Percentiles rank a stretch among this genome's conserved stretches.
Conservation (phyloP, 768 basidiomycete genomes). For the Pulveroboletus sp. region DNA sequence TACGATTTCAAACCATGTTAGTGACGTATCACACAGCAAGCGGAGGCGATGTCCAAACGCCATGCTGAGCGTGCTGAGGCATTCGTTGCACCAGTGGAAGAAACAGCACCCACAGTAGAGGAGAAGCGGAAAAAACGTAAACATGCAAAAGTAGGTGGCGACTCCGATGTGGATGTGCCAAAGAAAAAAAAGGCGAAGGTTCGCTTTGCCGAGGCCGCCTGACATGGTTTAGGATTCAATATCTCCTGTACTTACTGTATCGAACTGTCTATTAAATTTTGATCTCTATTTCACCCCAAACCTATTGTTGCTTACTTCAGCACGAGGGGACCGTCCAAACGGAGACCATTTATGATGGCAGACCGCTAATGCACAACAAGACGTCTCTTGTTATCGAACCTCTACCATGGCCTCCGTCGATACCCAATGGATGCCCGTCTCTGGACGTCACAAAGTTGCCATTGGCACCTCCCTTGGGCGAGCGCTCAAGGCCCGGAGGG, state of each 20-base stretch:
- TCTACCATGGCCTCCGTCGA: conserved; percentile 44
- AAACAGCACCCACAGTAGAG: conserved; percentile 65
- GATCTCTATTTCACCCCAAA: no score
- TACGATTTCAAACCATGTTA: neutral
- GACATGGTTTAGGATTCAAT: conserved; percentile 1
- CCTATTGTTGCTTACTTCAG: conserved; percentile 26
- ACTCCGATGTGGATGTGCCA: conserved; percentile 35
- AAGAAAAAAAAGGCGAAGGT: conserved; percentile 36
- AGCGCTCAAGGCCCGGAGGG: conserved; percentile 66
- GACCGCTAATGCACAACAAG: conserved; percentile 5
- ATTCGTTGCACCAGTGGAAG: conserved; percentile 85
- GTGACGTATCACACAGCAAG: conserved; percentile 54
- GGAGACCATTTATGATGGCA: conserved; percentile 15
- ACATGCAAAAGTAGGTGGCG: conserved; percentile 41
- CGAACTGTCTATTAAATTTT: neutral
- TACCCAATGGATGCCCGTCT: conserved; percentile 52
- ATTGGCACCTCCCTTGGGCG: conserved; percentile 62
- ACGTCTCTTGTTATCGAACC: conserved; percentile 21
- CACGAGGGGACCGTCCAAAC: conserved; percentile 12
- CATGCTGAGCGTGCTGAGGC: conserved; percentile 81
- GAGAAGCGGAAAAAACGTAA: conserved; percentile 63
- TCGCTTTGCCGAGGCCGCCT: conserved; percentile 14
- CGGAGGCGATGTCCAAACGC: conserved; percentile 63
- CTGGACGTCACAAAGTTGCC: conserved; percentile 55
- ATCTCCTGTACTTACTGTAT: conserved; percentile 9